Evolutionary conservation across 371 early-diverging fungal species (phyloP).

Genomic region (Lichtheimia hyalospora): DNA sequence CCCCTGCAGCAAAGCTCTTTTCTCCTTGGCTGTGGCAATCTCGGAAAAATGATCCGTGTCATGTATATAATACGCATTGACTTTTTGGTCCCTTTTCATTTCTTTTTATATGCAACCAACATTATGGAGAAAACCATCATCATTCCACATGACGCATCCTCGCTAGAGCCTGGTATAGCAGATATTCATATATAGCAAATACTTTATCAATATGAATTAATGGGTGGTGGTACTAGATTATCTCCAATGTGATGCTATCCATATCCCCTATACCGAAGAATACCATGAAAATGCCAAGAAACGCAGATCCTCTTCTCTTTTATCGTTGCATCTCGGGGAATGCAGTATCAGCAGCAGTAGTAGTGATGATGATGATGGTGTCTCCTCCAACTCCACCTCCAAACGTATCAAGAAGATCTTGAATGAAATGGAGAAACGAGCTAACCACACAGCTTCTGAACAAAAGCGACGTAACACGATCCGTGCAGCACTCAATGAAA

Average conservation of each 20-base stretch:
- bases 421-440: not conserved
- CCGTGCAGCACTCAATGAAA: not conserved
- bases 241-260: constrained; percentile 1
- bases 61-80: no score
- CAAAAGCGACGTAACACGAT: not conserved
- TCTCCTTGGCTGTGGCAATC: no score
- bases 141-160: not conserved
- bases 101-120: not conserved
- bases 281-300: not conserved
- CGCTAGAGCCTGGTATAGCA: no score
- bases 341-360: not conserved
- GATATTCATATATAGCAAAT: not conserved
- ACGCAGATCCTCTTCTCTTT: not conserved
- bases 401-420: not conserved
- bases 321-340: not conserved
- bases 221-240: not conserved
- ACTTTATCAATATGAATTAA: not conserved
- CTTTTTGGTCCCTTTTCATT: no score
- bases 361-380: not conserved
- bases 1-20: no score
- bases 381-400: not conserved
- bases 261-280: constrained; percentile 1
- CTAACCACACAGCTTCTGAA: not conserved
- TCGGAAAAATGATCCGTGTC: no score
- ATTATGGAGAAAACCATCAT: not conserved